Percentiles rank a stretch among this genome's conserved stretches.
Evolutionary conservation across 352 stramenopile genomes (phyloP).

Genomic region (Phytophthora capsici): DNA sequence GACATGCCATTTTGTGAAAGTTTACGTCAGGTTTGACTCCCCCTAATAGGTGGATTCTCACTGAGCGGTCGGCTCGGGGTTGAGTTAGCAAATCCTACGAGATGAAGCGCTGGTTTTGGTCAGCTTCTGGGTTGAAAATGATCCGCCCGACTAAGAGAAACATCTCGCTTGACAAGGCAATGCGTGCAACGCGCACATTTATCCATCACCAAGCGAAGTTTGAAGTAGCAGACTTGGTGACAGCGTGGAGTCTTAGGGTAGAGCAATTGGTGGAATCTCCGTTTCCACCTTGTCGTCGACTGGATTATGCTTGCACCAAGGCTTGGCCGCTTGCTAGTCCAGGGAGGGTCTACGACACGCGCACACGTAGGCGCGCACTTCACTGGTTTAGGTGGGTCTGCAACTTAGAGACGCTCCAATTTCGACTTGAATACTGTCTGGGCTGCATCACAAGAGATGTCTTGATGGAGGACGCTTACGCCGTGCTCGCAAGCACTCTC

Average conservation of each 20-base stretch:
- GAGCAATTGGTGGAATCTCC: neutral
- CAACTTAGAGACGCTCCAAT: no score
- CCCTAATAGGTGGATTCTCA: conserved; percentile 7
- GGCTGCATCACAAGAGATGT: neutral
- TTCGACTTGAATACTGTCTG: no score
- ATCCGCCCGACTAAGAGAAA: conserved; percentile 1
- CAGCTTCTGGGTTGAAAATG: neutral
- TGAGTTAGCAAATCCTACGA: conserved; percentile 16
- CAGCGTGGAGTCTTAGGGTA: neutral
- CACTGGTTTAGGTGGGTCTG: neutral
- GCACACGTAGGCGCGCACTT: conserved; percentile 4
- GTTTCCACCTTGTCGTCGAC: neutral
- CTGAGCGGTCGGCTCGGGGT: neutral
- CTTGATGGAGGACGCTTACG: neutral
- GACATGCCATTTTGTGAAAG: no score
- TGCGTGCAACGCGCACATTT: neutral
- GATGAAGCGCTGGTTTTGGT: conserved; percentile 18
- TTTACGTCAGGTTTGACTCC: no score
- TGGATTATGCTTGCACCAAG: neutral
- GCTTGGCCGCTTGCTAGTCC: conserved; percentile 7
- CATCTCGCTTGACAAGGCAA: neutral
- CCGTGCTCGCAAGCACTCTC: no score
- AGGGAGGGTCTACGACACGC: conserved; percentile 7
- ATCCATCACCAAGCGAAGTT: neutral
- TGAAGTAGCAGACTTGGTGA: neutral